phyloP scores from a whole-genome alignment of 768 basidiomycete species.

The Brasilioporus rufonigricans region DNA sequence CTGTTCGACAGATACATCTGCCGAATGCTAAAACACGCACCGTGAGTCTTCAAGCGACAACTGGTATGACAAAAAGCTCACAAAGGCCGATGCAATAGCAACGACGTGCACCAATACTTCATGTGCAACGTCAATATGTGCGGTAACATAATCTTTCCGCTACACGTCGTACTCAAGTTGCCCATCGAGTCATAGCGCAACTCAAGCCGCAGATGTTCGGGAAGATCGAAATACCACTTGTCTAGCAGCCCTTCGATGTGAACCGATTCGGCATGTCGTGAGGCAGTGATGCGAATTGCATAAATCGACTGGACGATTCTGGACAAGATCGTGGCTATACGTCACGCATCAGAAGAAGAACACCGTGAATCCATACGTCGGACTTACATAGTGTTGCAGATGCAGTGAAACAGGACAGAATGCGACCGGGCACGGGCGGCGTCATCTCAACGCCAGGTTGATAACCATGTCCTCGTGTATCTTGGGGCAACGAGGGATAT shows the following conservation, averaged over 20 bases:
- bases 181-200: slow-evolving; percentile 41
- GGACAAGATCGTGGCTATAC: slow-evolving; percentile 63
- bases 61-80: slow-evolving; percentile 36
- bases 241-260: slow-evolving; percentile 61
- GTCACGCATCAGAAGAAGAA: slow-evolving; percentile 3
- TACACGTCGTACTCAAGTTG: slow-evolving; percentile 10
- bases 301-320: slow-evolving; percentile 71
- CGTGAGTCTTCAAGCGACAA: slow-evolving; percentile 4
- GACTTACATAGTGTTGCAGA: slow-evolving; percentile 67
- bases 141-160: slow-evolving; percentile 47
- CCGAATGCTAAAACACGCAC: slow-evolving; percentile 22
- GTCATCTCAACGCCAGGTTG: slow-evolving; percentile 16
- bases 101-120: slow-evolving; percentile 82
- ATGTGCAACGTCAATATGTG: slow-evolving; percentile 75
- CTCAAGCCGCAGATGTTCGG: slow-evolving; percentile 65
- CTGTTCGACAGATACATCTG: slow-evolving; percentile 33
- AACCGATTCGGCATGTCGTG: slow-evolving; percentile 56
- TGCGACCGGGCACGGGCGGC: slow-evolving; percentile 41
- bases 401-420: slow-evolving; percentile 76
- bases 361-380: neutral
- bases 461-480: slow-evolving; percentile 31
- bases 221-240: slow-evolving; percentile 73
- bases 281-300: slow-evolving; percentile 53
- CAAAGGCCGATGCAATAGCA: slow-evolving; percentile 79
- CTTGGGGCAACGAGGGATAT: slow-evolving; percentile 36